These are phyloP conservation scores for Lippia alba DNA, from an alignment of 305 asterid species.

Conservation along the genomic window DNA sequence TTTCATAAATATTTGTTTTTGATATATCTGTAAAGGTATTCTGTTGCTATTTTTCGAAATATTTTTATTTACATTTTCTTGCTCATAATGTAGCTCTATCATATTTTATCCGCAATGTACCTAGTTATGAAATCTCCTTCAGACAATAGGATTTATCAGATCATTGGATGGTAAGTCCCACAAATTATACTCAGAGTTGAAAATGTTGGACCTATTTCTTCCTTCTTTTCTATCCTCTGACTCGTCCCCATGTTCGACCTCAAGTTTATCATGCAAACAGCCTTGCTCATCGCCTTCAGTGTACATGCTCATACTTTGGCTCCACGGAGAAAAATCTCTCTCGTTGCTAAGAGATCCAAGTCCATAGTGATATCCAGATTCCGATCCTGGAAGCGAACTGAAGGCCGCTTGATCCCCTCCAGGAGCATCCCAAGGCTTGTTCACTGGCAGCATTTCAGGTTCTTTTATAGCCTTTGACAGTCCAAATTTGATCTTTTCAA, in stretches of 20 bases:
- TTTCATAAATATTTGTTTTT: conserved; percentile 30
- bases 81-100: background rate
- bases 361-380: conserved; percentile 64
- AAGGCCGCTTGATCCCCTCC: conserved; percentile 35
- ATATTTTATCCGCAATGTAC: conserved; percentile 16
- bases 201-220: conserved; percentile 50
- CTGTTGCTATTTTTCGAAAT: conserved; percentile 5
- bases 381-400: conserved; percentile 46
- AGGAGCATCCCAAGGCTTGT: conserved; percentile 57
- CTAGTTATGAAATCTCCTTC: conserved; percentile 10
- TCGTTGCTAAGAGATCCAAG: conserved; percentile 57
- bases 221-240: conserved; percentile 57
- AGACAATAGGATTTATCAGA: conserved; percentile 40
- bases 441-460: conserved; percentile 34
- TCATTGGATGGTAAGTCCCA: conserved; percentile 92
- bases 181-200: conserved; percentile 67
- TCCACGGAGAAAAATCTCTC: conserved; percentile 72
- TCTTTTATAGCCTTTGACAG: conserved; percentile 74
- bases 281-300: conserved; percentile 55
- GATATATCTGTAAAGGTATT: conserved; percentile 12
- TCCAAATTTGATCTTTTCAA: conserved; percentile 69
- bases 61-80: conserved; percentile 17
- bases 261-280: conserved; percentile 49
- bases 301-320: conserved; percentile 69
- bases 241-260: conserved; percentile 50